Evolutionary conservation across 139 green algal genomes (phyloP), one percentile per base, ranked within the genome.

Genomic region (Chlamydomonas eustigma): DNA sequence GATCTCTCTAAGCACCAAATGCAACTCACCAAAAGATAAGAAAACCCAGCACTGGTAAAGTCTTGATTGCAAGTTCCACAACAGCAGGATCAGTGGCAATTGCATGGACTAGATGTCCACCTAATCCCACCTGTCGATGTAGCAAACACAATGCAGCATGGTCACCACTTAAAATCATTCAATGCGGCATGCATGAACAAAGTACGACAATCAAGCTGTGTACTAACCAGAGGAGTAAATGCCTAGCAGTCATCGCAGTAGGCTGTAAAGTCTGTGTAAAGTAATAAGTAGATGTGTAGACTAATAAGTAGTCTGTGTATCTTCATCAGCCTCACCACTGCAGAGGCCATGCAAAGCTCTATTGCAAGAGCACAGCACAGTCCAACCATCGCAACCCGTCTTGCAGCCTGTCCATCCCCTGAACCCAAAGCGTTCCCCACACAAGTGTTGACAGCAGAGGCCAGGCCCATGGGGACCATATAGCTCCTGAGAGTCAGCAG

Each of bases 391-490:
- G 36, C 63, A 25, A n/a, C 37, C 0, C 68, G 58, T 39, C 50
- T 50, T 12, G 77, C 81, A n/a, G 25, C 50, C 22, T 18, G 3
- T 1, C 67, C 70, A 34, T 78, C 74, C 66, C 80, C 83, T 34
- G 77, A 71, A 3, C 84, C 84, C 50, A 88, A 68, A 4, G 78
- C 80, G 50, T 88, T 88, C 44, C 74, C 39, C 3, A 89, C 78
- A 37, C 64, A 74, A 2, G 84, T 86, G 78, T 86, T 89, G 76
- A 75, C 64, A 4, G 78, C 76, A 5, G 78, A 71, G 39, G 63
- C 81, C 3, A 89, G 52, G 0, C 78, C 75, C 69, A 86, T 74
- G 28, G 84, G 81, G 64, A 86, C 39, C 84, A 89, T 89, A 76
- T 89, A 89, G 24, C 39, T 52, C 39, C 39, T 76, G 44, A 58